Evolutionary conservation across 2,329 filamentous ascomycete species (phyloP).

Genomic region (Sporothrix brunneoviolacea): DNA sequence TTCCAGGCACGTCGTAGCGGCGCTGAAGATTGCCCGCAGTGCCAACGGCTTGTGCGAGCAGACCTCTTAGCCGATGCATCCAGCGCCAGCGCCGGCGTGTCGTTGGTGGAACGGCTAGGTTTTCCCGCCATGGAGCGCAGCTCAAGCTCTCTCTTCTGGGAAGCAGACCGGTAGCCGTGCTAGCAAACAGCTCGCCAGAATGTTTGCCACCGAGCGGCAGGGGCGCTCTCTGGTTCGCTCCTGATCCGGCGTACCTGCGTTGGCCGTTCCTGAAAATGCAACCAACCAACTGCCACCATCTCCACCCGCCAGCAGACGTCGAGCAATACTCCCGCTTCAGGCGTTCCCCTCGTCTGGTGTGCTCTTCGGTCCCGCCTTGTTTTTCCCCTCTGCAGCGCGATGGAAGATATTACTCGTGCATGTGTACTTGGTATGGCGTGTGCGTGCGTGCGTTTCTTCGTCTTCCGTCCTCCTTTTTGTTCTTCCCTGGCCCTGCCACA

Average conservation of each 20-base stretch:
- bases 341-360: background rate
- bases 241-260: background rate
- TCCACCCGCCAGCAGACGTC: background rate
- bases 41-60: no score
- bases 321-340: background rate
- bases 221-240: background rate
- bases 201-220: background rate
- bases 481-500: constrained; percentile 1
- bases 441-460: background rate
- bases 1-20: no score
- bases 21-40: no score
- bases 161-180: background rate
- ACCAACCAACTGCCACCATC: constrained; percentile 2
- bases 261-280: background rate
- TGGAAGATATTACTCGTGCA: background rate
- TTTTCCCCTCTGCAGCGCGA: background rate
- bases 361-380: no score
- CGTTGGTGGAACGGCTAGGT: no score
- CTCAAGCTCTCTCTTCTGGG: no score
- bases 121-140: no score
- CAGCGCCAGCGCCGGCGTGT: no score
- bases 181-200: background rate
- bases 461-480: background rate
- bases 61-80: no score
- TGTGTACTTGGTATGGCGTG: background rate